phyloP scores from a whole-genome alignment of 495 filamentous ascomycete species.

The Aspergillus campestris region DNA sequence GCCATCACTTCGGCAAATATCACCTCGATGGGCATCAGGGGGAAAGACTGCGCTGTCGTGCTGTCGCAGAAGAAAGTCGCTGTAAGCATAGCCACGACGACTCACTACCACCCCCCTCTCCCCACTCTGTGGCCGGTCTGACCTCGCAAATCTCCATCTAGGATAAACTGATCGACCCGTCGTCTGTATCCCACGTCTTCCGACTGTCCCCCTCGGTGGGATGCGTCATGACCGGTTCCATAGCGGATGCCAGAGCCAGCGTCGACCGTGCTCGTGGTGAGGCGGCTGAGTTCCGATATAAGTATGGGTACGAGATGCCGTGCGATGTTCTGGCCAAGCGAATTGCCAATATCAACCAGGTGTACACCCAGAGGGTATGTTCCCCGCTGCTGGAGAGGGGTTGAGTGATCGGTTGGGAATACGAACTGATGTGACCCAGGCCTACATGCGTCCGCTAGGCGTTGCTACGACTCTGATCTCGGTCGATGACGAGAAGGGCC shows the following conservation, averaged over 20 bases:
- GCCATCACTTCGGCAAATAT: constrained; percentile 98
- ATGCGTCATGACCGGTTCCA: constrained; percentile 97
- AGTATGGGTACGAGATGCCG: constrained; percentile 99
- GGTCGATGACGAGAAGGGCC: constrained; percentile 82
- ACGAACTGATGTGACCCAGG: constrained; percentile 41
- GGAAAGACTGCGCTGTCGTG: constrained; percentile 94
- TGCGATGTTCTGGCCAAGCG: constrained; percentile 94
- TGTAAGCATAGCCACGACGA: constrained; percentile 47
- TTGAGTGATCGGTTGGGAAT: background rate
- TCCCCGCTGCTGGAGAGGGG: too few relatives aligned
- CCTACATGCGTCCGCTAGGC: constrained; percentile 95
- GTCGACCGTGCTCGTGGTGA: constrained; percentile 88
- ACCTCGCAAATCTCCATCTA: constrained; percentile 21
- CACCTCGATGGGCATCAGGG: constrained; percentile 89
- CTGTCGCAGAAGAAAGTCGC: constrained; percentile 99
- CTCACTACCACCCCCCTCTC: background rate
- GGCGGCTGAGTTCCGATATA: constrained; percentile 96
- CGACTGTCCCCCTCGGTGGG: constrained; percentile 91
- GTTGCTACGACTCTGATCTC: constrained; percentile 93
- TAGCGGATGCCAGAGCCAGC: constrained; percentile 89
- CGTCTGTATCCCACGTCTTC: constrained; percentile 96
- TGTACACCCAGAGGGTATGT: constrained; percentile 92
- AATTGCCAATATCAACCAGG: constrained; percentile 96
- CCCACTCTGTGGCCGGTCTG: background rate
- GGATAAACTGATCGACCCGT: constrained; percentile 98